Base-by-base conservation (phyloP, 768 basidiomycete species). In the Mycena rebaudengoi region DNA sequence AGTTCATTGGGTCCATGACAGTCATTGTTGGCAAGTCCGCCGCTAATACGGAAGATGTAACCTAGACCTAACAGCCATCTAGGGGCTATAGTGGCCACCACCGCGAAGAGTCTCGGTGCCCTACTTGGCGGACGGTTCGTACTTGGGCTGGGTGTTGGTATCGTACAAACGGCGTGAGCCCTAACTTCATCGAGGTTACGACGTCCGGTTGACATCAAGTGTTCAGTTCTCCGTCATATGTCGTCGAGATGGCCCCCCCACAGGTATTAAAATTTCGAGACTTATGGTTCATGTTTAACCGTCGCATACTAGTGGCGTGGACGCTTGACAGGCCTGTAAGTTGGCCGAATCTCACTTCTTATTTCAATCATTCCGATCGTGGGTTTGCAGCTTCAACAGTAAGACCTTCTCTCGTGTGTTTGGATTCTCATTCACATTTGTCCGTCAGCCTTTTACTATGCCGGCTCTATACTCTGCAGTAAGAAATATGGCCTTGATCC, bases 381-480 rank as follows among this genome's bases (percentile, higher is more conserved):
- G n/a, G n/a, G n/a, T 44, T 43, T 37, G n/a, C 49, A 30, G 32
- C 7, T 39, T 58, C 48, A 37, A 51, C 51, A 50, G 39, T 39
- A 25, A 29, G 45, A 33, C 18, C 6, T 20, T 23, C 28, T 6
- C 30, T 20, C 30, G 20, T 53, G 30, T 21, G n/a, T 20, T 25
- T 14, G 23, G 35, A 30, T 55, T 23, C 37, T 35, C n/a, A 25
- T 21, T 18, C 11, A 11, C 16, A 33, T 35, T 23, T 18, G 53
- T 28, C 26, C 33, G 18, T 20, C 56, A 81, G 81, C 82, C 5
- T 83, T 83, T 71, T 83, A 83, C 61, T 82, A 81, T 55, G 75
- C 79, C 20, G 82, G 82, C 0, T 81, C 82, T 2, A 83, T 82
- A n/a, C n/a, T n/a, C n/a, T n/a, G n/a, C n/a, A n/a, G n/a, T n/a